phyloP scores from a whole-genome alignment of 1,284 basidiomycete genomes.

The Bothia castanella region DNA sequence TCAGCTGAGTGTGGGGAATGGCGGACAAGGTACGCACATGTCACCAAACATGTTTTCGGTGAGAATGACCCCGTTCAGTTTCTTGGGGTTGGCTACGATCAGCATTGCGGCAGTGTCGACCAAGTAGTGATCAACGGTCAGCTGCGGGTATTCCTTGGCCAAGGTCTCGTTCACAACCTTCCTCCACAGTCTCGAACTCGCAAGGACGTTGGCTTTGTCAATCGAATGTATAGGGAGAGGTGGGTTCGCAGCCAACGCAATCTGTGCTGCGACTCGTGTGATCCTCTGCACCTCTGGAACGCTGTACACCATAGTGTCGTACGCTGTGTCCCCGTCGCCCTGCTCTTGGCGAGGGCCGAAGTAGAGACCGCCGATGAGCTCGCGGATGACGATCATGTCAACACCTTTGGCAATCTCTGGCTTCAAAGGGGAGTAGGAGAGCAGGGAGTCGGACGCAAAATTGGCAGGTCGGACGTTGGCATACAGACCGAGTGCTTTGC shows the following conservation, averaged over 20 bases:
- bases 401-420: conserved; percentile 82
- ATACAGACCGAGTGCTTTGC: conserved; percentile 92
- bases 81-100: conserved; percentile 88
- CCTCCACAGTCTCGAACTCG: conserved; percentile 92
- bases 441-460: conserved; percentile 88
- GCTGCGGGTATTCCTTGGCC: conserved; percentile 80
- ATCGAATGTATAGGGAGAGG: conserved; percentile 90
- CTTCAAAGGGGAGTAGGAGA: conserved; percentile 91
- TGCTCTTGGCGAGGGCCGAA: conserved; percentile 93
- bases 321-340: conserved; percentile 68
- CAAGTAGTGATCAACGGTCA: conserved; percentile 84
- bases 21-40: conserved; percentile 60
- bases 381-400: conserved; percentile 92
- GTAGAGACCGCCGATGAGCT: conserved; percentile 91
- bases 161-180: conserved; percentile 85
- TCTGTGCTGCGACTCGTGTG: conserved; percentile 91
- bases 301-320: conserved; percentile 93
- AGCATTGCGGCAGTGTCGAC: conserved; percentile 98
- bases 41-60: conserved; percentile 97
- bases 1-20: background rate
- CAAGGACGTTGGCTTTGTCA: conserved; percentile 99
- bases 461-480: conserved; percentile 98
- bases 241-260: conserved; percentile 81
- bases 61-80: conserved; percentile 92
- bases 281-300: conserved; percentile 91